Evolutionary conservation across 2,329 filamentous ascomycete species (phyloP).

Genomic region (Alternaria ethzedia): DNA sequence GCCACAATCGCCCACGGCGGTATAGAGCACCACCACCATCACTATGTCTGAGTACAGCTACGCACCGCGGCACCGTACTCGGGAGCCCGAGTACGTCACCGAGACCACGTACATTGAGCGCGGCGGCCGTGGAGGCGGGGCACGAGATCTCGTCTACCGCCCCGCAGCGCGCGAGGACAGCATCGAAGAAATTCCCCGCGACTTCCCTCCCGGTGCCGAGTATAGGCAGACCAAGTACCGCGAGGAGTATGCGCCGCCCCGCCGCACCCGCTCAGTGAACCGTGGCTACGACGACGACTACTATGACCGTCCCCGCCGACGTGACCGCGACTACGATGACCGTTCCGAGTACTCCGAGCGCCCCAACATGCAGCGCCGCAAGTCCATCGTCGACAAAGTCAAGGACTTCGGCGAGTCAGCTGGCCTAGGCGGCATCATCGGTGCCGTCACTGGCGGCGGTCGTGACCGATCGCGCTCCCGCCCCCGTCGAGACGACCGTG

Average conservation of each 20-base stretch:
- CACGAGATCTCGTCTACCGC: conserved; percentile 58
- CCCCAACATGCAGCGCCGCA: conserved; percentile 56
- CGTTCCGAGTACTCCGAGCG: conserved; percentile 53
- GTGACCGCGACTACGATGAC: conserved; percentile 57
- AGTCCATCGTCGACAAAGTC: conserved; percentile 62
- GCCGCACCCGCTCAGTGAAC: conserved; percentile 70
- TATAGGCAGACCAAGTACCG: conserved; percentile 55
- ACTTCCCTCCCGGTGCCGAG: conserved; percentile 73
- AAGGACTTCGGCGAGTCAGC: conserved; percentile 64
- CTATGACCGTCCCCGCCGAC: conserved; percentile 45
- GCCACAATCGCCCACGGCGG: conserved; percentile 14
- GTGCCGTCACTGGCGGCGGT: conserved; percentile 61
- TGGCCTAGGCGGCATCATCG: conserved; percentile 63
- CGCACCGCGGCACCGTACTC: conserved; percentile 56
- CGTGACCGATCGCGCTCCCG: conserved; percentile 61
- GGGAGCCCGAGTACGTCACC: conserved; percentile 58
- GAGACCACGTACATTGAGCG: conserved; percentile 60
- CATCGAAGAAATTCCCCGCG: conserved; percentile 83
- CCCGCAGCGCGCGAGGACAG: conserved; percentile 69
- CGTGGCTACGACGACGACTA: conserved; percentile 63
- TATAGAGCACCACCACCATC: conserved; percentile 43
- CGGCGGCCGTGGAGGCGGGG: conserved; percentile 52
- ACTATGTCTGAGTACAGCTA: conserved; percentile 60
- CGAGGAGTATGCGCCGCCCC: conserved; percentile 58
- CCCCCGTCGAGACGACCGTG: conserved; percentile 53